Conservation (phyloP, 1,284 basidiomycete genomes). For the Rhodotorula sp. region DNA sequence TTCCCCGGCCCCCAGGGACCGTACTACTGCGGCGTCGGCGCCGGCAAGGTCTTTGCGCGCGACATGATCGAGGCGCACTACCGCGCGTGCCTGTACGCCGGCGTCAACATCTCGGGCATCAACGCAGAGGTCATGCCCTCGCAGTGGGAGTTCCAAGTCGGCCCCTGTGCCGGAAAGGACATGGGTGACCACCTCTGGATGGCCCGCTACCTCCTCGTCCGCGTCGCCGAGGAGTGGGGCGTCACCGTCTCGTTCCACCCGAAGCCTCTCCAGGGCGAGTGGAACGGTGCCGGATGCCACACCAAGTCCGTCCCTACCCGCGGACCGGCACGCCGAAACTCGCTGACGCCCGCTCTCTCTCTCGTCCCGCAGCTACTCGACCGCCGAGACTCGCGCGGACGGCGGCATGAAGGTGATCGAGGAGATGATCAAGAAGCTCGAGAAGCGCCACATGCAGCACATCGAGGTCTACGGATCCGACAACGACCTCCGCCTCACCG, state of each 20-base stretch:
- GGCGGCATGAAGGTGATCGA: conserved; percentile 95
- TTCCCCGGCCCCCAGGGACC: conserved; percentile 99
- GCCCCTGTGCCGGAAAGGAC: conserved; percentile 93
- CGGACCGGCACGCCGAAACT: conserved; percentile 30
- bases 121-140: conserved; percentile 99
- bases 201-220: conserved; percentile 78
- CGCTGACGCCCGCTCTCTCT: neutral
- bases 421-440: conserved; percentile 70
- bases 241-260: conserved; percentile 97
- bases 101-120: conserved; percentile 98
- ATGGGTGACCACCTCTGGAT: conserved; percentile 99
- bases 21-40: conserved; percentile 99
- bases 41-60: conserved; percentile 96
- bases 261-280: conserved; percentile 95
- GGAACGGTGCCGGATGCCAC: conserved; percentile 95
- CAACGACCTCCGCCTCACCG: conserved; percentile 90
- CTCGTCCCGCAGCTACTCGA: conserved; percentile 79
- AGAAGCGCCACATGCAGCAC: conserved; percentile 55
- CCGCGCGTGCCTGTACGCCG: conserved; percentile 89
- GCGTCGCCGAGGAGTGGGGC: conserved; percentile 97
- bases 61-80: conserved; percentile 99
- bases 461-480: conserved; percentile 58
- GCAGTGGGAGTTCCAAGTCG: conserved; percentile 96
- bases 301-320: conserved; percentile 49
- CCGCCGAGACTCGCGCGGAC: conserved; percentile 83